Base-by-base conservation (phyloP, 2,329 filamentous ascomycete genomes). In the Sporothrix euskadiensis region DNA sequence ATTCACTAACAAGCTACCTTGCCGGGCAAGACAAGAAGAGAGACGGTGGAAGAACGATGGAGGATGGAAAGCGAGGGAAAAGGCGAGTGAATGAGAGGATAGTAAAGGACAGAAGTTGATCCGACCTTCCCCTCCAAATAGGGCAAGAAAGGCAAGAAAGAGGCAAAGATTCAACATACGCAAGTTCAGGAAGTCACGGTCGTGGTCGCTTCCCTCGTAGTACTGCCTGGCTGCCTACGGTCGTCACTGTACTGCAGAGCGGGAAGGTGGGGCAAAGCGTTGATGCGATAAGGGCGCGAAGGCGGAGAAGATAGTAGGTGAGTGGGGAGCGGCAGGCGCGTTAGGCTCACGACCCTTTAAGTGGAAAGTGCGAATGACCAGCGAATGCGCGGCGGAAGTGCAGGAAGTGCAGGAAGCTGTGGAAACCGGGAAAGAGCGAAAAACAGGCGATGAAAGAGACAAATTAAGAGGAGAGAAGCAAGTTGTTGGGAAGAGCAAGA, bases 1-100 rank as follows among this genome's bases (percentile, higher is more conserved):
- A 75, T 75, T 75, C 74, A 75, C 74, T 69, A 72, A 69, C 44
- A 35, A 35, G 32, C 47, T n/a, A 35, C 56, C 52, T 47, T 44
- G 9, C 54, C 54, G 9, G 54, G 47, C 22, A 47, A 59, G 63
- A 68, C 54, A 54, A 16, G 26, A 44, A 3, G 72, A 32, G 22
- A 32, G 44, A 41, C n/a, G 44, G n/a, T 41, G 41, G 41, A 66
- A 26, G 39, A 54, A 49, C 12, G 54, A 30, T 7, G 47, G 35
- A 22, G 30, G 63, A 66, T n/a, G 14, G 39, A 12, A 26, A 65
- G 44, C 9, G 6, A 39, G 10, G 19, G 61, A 9, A 22, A 66
- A 52, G 32, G 44, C 65, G 12, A 66, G 61, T 63, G 47, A 73
- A 70, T 49, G 59, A 22, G 10, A 22, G 59, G 22, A 47, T 6